phyloP scores from a whole-genome alignment of 1,284 basidiomycete genomes.

The Coriolopsis trogii region DNA sequence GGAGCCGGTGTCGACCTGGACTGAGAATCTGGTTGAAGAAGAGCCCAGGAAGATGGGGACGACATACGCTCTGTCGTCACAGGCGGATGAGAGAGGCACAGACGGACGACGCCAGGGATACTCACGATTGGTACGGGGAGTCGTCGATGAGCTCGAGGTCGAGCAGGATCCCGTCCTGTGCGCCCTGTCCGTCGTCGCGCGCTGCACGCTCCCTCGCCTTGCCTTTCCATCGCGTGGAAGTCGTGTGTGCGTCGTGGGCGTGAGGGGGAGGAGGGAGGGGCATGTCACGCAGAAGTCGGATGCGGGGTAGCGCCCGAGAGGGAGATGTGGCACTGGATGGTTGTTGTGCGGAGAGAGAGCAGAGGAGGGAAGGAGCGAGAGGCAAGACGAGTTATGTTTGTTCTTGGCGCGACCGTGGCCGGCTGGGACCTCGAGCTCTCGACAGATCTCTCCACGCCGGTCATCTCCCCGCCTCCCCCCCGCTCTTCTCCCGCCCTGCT shows the following conservation, averaged over 20 bases:
- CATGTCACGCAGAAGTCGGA: neutral
- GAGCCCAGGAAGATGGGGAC: constrained; percentile 56
- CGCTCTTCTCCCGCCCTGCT: too few relatives aligned
- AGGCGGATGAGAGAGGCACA: constrained; percentile 2
- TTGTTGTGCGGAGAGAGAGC: neutral
- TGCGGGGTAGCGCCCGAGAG: neutral
- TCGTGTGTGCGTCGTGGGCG: neutral
- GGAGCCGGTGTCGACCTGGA: constrained; percentile 78
- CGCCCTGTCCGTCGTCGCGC: constrained; percentile 42
- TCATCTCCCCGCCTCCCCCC: too few relatives aligned
- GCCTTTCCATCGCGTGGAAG: constrained; percentile 24
- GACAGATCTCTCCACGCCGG: too few relatives aligned
- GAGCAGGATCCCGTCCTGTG: constrained; percentile 52
- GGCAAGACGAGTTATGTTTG: too few relatives aligned
- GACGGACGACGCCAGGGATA: constrained; percentile 18
- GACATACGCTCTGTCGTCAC: constrained; percentile 57
- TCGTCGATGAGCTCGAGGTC: constrained; percentile 52
- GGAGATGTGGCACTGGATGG: neutral
- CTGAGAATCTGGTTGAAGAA: constrained; percentile 48
- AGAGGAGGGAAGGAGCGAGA: neutral
- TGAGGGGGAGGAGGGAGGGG: neutral
- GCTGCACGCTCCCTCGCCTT: constrained; percentile 10
- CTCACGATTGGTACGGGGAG: constrained; percentile 56
- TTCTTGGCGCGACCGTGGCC: too few relatives aligned
- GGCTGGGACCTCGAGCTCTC: too few relatives aligned